Evolutionary conservation across 2,329 filamentous ascomycete genomes (phyloP).

Genomic region (Penicillium sp.): DNA sequence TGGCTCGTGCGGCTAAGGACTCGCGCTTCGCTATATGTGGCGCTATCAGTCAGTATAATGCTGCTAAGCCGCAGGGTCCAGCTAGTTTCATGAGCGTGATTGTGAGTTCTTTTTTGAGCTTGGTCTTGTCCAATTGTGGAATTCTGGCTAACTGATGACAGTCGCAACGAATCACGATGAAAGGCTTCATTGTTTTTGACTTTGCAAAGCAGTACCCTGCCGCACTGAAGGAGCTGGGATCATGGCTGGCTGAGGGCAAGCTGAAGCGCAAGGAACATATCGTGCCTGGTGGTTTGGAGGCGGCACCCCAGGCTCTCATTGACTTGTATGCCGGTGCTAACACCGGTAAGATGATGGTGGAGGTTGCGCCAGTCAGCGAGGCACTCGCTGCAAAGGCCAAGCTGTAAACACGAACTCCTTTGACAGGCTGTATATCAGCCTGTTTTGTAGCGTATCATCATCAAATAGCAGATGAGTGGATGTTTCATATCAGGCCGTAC

Average conservation of each 20-base stretch:
- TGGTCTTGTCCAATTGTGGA: not conserved
- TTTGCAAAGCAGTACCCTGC: constrained; percentile 57
- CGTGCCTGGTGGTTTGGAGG: constrained; percentile 64
- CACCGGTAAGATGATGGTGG: constrained; percentile 62
- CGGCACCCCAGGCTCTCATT: constrained; percentile 62
- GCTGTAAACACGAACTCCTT: constrained; percentile 32
- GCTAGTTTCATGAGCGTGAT: constrained; percentile 47
- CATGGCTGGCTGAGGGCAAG: constrained; percentile 71
- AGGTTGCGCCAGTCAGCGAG: constrained; percentile 41
- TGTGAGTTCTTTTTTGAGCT: constrained; percentile 29
- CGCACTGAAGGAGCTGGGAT: constrained; percentile 60
- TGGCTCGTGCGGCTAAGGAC: constrained; percentile 61
- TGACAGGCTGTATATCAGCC: not conserved
- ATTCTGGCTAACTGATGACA: constrained; percentile 20
- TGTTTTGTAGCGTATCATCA: not conserved
- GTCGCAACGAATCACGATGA: constrained; percentile 52
- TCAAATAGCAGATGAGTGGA: not conserved
- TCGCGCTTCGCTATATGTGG: constrained; percentile 72
- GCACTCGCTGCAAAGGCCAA: constrained; percentile 41
- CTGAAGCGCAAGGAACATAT: constrained; percentile 70
- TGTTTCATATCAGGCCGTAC: not conserved
- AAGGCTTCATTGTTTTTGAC: constrained; percentile 74
- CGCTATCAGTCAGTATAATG: constrained; percentile 68
- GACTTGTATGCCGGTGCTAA: constrained; percentile 68
- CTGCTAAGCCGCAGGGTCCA: constrained; percentile 55